Evolutionary conservation across 306 rosid species (phyloP).

Genomic region (Glycine soja): DNA sequence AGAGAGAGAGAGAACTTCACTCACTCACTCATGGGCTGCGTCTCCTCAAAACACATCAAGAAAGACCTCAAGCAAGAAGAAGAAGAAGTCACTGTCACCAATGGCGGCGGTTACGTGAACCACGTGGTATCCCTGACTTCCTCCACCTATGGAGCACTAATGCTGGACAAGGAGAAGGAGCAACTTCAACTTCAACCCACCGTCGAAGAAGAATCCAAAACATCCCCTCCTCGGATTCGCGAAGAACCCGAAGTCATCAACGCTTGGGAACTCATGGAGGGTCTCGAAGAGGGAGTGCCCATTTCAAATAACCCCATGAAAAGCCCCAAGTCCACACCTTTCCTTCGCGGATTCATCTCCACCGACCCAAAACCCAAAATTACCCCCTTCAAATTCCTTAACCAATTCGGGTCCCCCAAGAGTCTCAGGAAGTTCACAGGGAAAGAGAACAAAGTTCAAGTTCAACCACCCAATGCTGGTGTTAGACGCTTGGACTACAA

Average conservation of each 20-base stretch:
- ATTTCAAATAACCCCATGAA: conserved; percentile 60
- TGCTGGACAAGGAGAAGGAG: conserved; percentile 52
- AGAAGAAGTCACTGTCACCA: conserved; percentile 52
- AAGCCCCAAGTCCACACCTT: conserved; percentile 69
- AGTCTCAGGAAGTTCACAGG: conserved; percentile 60
- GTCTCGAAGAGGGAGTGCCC: conserved; percentile 80
- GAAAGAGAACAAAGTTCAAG: conserved; percentile 74
- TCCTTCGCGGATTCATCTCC: conserved; percentile 73
- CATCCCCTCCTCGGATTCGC: conserved; percentile 35
- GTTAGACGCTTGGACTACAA: conserved; percentile 66
- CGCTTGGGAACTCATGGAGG: conserved; percentile 99
- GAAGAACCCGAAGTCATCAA: conserved; percentile 73
- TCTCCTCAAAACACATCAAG: conserved; percentile 77
- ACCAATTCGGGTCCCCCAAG: conserved; percentile 78
- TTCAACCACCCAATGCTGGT: conserved; percentile 14
- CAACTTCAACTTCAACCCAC: conserved; percentile 1
- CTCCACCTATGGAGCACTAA: conserved; percentile 81
- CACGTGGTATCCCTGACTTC: conserved; percentile 96
- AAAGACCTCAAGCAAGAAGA: conserved; percentile 63
- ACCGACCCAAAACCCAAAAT: conserved; percentile 54
- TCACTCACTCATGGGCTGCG: conserved; percentile 78
- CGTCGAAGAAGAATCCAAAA: conserved; percentile 46
- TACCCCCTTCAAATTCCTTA: conserved; percentile 75
- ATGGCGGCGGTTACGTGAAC: conserved; percentile 62
- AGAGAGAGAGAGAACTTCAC: conserved; percentile 36